Base-by-base conservation (phyloP, 345 rosid genomes). In the Toxicodendron radicans region DNA sequence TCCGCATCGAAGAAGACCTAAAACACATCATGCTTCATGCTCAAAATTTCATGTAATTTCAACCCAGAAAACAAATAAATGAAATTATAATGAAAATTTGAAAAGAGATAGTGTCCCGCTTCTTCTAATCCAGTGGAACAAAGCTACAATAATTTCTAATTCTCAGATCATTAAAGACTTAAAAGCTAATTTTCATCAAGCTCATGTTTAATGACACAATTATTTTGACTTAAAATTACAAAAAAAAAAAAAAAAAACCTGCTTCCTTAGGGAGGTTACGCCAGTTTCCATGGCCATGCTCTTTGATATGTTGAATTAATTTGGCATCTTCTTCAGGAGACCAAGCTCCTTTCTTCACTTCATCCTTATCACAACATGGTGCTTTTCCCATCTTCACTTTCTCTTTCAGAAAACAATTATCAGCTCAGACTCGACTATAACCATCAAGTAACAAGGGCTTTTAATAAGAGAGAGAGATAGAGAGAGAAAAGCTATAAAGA, bases 281-380 rank as follows among this genome's bases (percentile, higher is more conserved):
- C 84, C 84, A 81, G 66, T 70, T 76, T 24, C 81, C 83, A 65
- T 66, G 87, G 43, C 83, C 87, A 68, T 71, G 74, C 41, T 74
- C 64, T 14, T 81, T 71, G 64, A 84, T 81, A 58, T 76, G 77
- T 1, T 77, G 77, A 59, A 81, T 64, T 67, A 84, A 64, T 46
- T 76, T 74, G 66, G 54, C 48, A 72, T 84, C 87, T 79, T 81
- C 87, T 46, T 84, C 87, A 12, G 71, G 68, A 49, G 78, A 76
- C 87, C 85, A 84, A 38, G 78, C 68, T 13, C 87, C 85, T 59
- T 33, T 84, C 78, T 73, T 84, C 57, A 77, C 71, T 49, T 24
- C 70, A 23, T 76, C 58, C 69, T 67, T 76, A 56, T 81, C 75
- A 60, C 81, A 84, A 57, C 73, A 76, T 57, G 81, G 83, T 27